phyloP scores from a whole-genome alignment of 768 basidiomycete genomes.

The Lactarius tabidus region DNA sequence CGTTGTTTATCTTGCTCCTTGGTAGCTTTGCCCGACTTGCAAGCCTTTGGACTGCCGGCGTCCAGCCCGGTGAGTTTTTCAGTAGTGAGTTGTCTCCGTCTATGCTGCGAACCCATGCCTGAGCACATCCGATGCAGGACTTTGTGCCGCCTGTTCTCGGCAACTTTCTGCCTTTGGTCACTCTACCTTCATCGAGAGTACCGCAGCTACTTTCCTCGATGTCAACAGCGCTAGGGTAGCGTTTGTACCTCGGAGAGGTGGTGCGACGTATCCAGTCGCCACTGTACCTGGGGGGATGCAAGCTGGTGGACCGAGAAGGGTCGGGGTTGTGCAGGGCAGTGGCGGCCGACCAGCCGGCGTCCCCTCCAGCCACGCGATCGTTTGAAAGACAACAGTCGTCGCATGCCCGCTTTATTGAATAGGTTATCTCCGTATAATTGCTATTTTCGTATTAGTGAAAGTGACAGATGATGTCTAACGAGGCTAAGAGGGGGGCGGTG shows the following conservation, averaged over 20 bases:
- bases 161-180: neutral
- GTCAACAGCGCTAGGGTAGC: neutral
- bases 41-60: neutral
- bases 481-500: neutral
- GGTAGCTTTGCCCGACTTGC: neutral
- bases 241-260: neutral
- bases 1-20: neutral
- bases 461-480: neutral
- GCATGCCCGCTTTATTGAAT: neutral
- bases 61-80: neutral
- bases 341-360: neutral
- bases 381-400: neutral
- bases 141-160: neutral
- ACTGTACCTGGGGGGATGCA: neutral
- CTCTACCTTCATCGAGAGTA: neutral
- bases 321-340: neutral
- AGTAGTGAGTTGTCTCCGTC: neutral
- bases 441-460: neutral
- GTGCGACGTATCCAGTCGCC: neutral
- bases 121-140: neutral
- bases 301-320: neutral
- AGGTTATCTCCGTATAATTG: neutral
- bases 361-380: neutral
- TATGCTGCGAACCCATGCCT: neutral
- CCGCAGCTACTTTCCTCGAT: neutral